Base-by-base conservation (phyloP, 1,139 yeast genomes). In the Pichia cactophila region DNA sequence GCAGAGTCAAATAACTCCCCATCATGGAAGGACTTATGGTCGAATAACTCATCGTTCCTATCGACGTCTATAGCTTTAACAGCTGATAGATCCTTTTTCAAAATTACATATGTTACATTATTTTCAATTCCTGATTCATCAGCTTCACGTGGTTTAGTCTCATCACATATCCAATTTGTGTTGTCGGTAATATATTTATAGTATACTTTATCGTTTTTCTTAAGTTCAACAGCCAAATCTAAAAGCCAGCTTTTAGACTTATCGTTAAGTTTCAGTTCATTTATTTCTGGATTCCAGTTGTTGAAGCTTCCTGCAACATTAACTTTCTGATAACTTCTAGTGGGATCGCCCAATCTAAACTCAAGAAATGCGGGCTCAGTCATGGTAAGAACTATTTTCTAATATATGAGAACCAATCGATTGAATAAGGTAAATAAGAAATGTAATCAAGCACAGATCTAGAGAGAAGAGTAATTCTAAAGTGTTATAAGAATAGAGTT, bases 161-260 rank as follows among this genome's bases (percentile, higher is more conserved):
- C 40, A 46, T 60, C 58, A 47, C 57, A 57, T 7, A 60, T 43
- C 66, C 66, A 62, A 9, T 51, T 50, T 2, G 38, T 26, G 1
- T 50, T 55, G 44, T 61, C 52, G 9, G 55, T 52, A 7, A 62
- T 60, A 46, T 57, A 62, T 45, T 62, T 62, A 50, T 58, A 62
- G 20, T 49, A 41, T 20, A 60, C 45, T 42, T 59, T 59, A 7
- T 55, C 54, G 33, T 51, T 48, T 10, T 37, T 45, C 6, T 50
- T 43, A 5, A 41, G 23, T 12, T 48, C 47, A 1, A 48, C 45
- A 7, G 45, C n/a, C 14, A 53, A 11, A 1, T 44, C 42, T 10
- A 35, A 29, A 4, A 29, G 23, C 59, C 58, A 56, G n/a, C 26
- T 26, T 16, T 48, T 45, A 12, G 41, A 29, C 7, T 26, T 28